Percentiles rank a stretch among this genome's conserved stretches.
Conservation (phyloP, 148 eudicot genomes). For the Vaccinium corymbosum region DNA sequence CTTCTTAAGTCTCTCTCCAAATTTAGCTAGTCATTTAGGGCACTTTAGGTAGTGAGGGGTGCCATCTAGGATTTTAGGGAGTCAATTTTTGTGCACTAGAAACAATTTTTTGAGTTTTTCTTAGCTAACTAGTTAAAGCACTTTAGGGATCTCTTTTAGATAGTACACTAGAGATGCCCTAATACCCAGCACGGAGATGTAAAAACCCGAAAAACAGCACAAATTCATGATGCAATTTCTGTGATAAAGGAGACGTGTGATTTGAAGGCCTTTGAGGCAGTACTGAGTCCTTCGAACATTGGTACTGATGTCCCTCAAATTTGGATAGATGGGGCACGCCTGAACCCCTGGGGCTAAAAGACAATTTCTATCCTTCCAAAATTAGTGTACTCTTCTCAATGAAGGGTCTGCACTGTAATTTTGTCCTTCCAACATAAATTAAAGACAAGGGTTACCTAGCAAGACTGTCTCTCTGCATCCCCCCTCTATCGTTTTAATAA, state of each 20-base stretch:
- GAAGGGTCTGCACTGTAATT: constrained; percentile 5
- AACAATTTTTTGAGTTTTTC: too few species aligned
- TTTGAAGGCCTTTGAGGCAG: neutral
- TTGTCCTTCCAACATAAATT: constrained; percentile 7
- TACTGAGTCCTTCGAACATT: neutral
- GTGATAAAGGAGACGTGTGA: neutral
- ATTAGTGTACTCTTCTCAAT: constrained; percentile 12
- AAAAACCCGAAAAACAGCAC: neutral
- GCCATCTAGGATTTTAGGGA: too few species aligned
- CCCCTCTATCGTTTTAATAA: too few species aligned
- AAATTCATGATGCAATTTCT: neutral
- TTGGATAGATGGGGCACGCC: constrained; percentile 12
- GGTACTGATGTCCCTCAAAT: constrained; percentile 21
- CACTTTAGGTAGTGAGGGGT: too few species aligned
- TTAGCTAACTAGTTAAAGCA: too few species aligned
- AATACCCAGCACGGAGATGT: too few species aligned
- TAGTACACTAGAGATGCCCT: too few species aligned
- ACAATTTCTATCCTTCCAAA: constrained; percentile 12
- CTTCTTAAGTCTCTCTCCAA: too few species aligned
- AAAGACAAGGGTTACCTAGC: neutral
- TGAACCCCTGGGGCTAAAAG: constrained; percentile 8
- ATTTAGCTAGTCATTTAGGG: too few species aligned
- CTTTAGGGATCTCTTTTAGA: too few species aligned
- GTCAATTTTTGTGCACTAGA: too few species aligned
- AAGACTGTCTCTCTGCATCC: constrained; percentile 5